phyloP scores from a whole-genome alignment of 768 basidiomycete species.

The Boletus barrowsii region DNA sequence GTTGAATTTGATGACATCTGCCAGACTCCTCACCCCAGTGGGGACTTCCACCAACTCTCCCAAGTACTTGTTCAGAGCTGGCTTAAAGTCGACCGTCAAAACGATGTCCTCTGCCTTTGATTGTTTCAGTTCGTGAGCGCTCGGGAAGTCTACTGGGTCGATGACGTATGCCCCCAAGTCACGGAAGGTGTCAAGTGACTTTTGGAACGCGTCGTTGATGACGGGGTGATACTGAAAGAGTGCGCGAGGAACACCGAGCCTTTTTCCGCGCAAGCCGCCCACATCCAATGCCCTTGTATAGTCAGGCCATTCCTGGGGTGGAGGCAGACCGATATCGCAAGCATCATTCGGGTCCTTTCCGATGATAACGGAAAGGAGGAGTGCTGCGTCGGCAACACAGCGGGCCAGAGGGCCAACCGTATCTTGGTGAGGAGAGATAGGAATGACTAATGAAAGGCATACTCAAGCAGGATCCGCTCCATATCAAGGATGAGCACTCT shows the following conservation, averaged over 20 bases:
- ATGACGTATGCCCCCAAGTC: slow-evolving; percentile 45
- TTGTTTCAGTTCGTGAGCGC: slow-evolving; percentile 43
- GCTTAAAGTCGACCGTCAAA: slow-evolving; percentile 57
- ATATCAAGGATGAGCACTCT: background rate
- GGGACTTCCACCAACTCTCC: slow-evolving; percentile 49
- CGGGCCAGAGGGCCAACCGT: slow-evolving; percentile 38
- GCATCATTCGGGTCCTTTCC: slow-evolving; percentile 42
- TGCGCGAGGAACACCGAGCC: slow-evolving; percentile 44
- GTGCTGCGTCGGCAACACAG: slow-evolving; percentile 38
- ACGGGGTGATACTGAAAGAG: slow-evolving; percentile 24
- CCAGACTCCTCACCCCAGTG: slow-evolving; percentile 55
- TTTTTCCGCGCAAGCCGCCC: slow-evolving; percentile 43
- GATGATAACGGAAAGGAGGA: slow-evolving; percentile 39
- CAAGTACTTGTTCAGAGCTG: slow-evolving; percentile 43
- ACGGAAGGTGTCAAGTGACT: slow-evolving; percentile 36
- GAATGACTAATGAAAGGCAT: slow-evolving; percentile 38
- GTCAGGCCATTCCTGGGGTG: slow-evolving; percentile 51
- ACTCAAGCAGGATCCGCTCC: background rate
- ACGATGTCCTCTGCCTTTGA: slow-evolving; percentile 57
- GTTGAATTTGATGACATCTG: slow-evolving; percentile 59
- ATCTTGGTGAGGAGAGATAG: slow-evolving; percentile 42
- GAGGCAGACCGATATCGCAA: slow-evolving; percentile 35
- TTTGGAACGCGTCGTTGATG: slow-evolving; percentile 37
- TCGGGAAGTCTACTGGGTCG: slow-evolving; percentile 62
- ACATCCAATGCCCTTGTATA: slow-evolving; percentile 50